These are phyloP conservation scores for Salix caprea DNA, from an alignment of 345 rosid species.

Conservation along the genomic window DNA sequence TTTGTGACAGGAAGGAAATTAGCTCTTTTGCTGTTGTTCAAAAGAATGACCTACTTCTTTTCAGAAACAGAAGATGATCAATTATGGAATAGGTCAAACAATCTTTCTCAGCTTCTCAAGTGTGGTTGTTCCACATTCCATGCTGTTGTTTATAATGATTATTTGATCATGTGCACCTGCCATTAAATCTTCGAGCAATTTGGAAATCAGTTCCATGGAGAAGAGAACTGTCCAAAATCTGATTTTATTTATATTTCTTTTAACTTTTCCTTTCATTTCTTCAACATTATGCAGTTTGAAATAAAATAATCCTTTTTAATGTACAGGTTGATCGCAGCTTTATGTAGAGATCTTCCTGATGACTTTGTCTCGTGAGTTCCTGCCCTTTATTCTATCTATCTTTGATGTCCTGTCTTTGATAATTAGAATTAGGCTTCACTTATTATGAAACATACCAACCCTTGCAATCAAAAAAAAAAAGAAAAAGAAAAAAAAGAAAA, in stretches of 20 bases:
- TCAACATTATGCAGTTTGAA: background rate
- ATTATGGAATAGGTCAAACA: background rate
- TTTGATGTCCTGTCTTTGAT: background rate
- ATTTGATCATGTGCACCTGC: background rate
- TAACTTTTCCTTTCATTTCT: background rate
- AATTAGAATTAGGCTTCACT: too few relatives aligned
- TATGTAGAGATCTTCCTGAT: slow-evolving; percentile 77
- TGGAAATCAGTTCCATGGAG: background rate
- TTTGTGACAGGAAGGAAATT: background rate
- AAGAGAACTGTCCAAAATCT: too few relatives aligned
- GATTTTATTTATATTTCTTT: background rate
- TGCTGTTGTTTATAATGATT: background rate
- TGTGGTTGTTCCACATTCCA: background rate
- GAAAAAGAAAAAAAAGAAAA: too few relatives aligned
- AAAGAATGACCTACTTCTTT: background rate
- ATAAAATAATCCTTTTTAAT: background rate
- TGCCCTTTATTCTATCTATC: background rate
- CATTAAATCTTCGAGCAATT: background rate
- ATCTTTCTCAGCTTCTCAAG: background rate
- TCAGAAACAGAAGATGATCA: background rate
- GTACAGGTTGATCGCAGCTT: slow-evolving; percentile 75
- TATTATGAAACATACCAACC: too few relatives aligned
- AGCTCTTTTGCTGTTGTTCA: background rate
- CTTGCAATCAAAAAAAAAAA: too few relatives aligned
- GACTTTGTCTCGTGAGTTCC: slow-evolving; percentile 70